Base-by-base conservation (phyloP, 306 rosid genomes). In the Lupinus albus region DNA sequence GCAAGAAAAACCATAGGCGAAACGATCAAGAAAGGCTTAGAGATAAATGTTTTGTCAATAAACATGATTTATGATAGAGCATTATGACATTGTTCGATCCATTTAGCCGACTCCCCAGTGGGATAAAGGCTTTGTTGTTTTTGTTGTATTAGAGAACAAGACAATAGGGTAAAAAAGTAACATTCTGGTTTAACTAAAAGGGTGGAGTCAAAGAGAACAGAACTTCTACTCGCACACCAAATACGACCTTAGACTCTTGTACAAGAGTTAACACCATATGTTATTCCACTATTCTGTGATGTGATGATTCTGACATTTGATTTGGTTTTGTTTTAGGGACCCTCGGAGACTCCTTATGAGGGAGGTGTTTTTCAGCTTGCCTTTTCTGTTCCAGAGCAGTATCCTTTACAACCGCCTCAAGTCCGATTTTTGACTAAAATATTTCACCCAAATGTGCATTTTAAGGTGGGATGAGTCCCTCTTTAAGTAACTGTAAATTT, bases 401-500 rank as follows among this genome's bases (percentile, higher is more conserved):
- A 90, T 77, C 97, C 99, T 67, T 69, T 94, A 61, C 99, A 90
- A 73, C 99, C 99, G 6, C 99, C 97, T 44, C 99, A 89, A 90
- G 99, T 94, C 75, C 83, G 99, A 80, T 94, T 94, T 82, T 79
- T 93, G 71, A 90, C 99, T 35, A 94, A 94, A 62, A 94, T 90
- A 61, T 94, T 94, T 81, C 99, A 94, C 79, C 99, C 99, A 10
- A 94, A 94, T 65, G 99, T 94, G 70, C 99, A 94, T 80, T 94
- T 94, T 67, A 94, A 88, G 99, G 97, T 94, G 78, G 25, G 72
- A 54, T 25, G 61, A 68, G 21, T 48, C 15, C 36, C 15, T 17
- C 32, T 51, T 47, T 36, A 41, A 51, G 66, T 46, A 47, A 30
- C 52, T 52, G 0, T 12, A 10, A 42, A 35, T 42, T 30, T 50